Evolutionary conservation across 2,329 filamentous ascomycete species (phyloP).

Genomic region (Hypoxylon sp.): DNA sequence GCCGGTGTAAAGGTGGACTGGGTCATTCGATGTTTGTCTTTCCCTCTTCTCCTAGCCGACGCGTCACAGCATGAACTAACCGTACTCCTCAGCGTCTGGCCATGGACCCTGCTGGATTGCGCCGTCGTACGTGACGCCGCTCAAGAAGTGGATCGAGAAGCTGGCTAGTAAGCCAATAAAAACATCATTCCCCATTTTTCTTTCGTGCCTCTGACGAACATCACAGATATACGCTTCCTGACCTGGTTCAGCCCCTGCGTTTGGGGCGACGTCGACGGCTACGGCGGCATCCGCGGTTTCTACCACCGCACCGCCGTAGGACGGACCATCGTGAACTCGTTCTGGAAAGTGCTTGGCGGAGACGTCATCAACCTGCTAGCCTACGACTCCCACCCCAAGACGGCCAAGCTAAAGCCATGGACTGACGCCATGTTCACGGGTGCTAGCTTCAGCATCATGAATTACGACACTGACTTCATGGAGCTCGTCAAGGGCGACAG

Average conservation of each 20-base stretch:
- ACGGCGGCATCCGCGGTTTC: constrained; percentile 59
- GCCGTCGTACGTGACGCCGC: constrained; percentile 58
- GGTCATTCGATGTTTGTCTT: constrained; percentile 56
- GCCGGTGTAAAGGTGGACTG: constrained; percentile 62
- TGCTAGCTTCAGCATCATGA: constrained; percentile 65
- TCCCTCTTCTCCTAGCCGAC: background rate
- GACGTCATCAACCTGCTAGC: constrained; percentile 63
- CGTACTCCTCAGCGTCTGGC: constrained; percentile 50
- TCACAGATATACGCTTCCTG: constrained; percentile 66
- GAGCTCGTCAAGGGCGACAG: constrained; percentile 60
- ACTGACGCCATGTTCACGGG: constrained; percentile 61
- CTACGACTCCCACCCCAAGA: constrained; percentile 62
- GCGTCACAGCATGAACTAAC: background rate
- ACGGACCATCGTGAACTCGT: constrained; percentile 60
- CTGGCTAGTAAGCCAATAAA: constrained; percentile 51
- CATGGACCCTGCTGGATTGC: constrained; percentile 64
- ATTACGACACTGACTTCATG: constrained; percentile 64
- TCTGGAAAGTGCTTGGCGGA: constrained; percentile 64
- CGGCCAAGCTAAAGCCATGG: constrained; percentile 62
- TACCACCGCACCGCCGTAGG: constrained; percentile 66
- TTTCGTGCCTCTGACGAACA: constrained; percentile 6
- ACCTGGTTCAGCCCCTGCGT: constrained; percentile 80
- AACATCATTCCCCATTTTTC: too few species aligned
- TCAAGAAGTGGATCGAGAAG: constrained; percentile 59
- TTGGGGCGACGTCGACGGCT: constrained; percentile 72